These are phyloP conservation scores for Caryopteris hybrid DNA, from an alignment of 305 asterid genomes.

Conservation along the genomic window DNA sequence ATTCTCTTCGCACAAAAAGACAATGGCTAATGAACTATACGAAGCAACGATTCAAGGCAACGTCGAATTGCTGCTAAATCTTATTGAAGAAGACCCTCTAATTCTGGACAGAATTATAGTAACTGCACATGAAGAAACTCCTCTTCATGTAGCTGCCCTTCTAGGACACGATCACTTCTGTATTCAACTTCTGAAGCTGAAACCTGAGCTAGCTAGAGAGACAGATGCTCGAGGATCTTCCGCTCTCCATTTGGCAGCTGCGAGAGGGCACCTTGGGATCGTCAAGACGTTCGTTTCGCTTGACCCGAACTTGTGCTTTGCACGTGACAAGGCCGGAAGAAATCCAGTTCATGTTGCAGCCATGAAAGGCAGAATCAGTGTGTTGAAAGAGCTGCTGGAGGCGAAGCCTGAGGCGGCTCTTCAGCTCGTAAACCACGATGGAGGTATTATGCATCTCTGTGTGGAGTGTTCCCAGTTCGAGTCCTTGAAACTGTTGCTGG, in stretches of 20 bases:
- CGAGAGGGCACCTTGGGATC: slow-evolving; percentile 14
- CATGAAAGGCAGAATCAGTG: slow-evolving; percentile 20
- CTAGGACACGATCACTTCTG: slow-evolving; percentile 8
- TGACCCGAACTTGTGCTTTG: slow-evolving; percentile 12
- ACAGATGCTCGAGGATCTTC: slow-evolving; percentile 4
- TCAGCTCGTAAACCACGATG: too few relatives aligned
- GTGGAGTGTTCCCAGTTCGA: slow-evolving; percentile 22
- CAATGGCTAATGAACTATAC: neutral
- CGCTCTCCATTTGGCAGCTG: slow-evolving; percentile 31
- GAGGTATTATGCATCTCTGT: slow-evolving; percentile 20
- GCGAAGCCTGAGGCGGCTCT: slow-evolving; percentile 17
- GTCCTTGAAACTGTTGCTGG: neutral
- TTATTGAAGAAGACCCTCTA: neutral
- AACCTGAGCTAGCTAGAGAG: slow-evolving; percentile 14
- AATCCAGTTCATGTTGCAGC: slow-evolving; percentile 30
- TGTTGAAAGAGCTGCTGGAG: slow-evolving; percentile 12
- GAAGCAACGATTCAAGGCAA: neutral
- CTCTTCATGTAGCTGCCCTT: slow-evolving; percentile 22
- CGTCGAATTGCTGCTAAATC: neutral
- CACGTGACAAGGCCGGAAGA: slow-evolving; percentile 17
- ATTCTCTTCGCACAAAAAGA: too few relatives aligned
- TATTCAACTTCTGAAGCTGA: neutral
- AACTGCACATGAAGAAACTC: neutral
- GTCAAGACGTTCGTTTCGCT: neutral
- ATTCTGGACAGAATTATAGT: slow-evolving; percentile 20